Base-by-base conservation (phyloP, 1,284 basidiomycete genomes). In the Trametes sp. region DNA sequence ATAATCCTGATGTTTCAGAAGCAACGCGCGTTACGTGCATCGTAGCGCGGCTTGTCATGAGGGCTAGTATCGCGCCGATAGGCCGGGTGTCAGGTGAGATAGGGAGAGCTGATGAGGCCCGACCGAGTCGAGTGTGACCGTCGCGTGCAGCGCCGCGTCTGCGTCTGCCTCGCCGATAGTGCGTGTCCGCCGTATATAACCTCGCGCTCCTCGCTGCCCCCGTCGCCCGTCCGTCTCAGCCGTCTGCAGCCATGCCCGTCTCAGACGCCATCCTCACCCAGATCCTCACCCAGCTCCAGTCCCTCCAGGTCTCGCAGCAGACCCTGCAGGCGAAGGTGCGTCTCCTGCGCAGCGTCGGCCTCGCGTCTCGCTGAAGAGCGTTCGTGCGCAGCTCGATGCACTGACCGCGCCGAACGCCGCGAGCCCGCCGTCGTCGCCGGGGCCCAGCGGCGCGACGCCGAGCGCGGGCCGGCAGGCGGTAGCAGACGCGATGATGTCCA, bases 291-390 rank as follows among this genome's bases (percentile, higher is more conserved):
- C 88, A 89, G 75, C 84, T 94, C 59, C 81, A 89, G 69, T 78
- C 84, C 5, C 78, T 94, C 68, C 88, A 91, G 74, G 76, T 88
- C 57, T 86, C 85, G 54, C 91, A 93, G 73, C 88, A 92, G 75
- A 81, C 85, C 0, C 78, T 93, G 63, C 87, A 92, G 68, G 87
- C 88, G 28, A 91, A 93, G 82, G 91, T 90, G 67, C 45, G 77
- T 73, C 24, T 19, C 13, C 24, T n/a, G 23, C n/a, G 26, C 19
- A 19, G 21, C 23, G 28, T n/a, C n/a, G 7, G n/a, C 11, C 11
- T 57, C 55, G 16, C 29, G 23, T 2, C 14, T 23, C 31, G 33
- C 21, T 55, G 36, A 61, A n/a, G 11, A n/a, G 24, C 35, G 4
- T 10, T 29, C 13, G 14, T 2, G 26, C n/a, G 35, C 51, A 83